These are phyloP conservation scores for Verticillium zaregamsianum DNA, from an alignment of 2,329 filamentous ascomycete species.

Conservation along the genomic window DNA sequence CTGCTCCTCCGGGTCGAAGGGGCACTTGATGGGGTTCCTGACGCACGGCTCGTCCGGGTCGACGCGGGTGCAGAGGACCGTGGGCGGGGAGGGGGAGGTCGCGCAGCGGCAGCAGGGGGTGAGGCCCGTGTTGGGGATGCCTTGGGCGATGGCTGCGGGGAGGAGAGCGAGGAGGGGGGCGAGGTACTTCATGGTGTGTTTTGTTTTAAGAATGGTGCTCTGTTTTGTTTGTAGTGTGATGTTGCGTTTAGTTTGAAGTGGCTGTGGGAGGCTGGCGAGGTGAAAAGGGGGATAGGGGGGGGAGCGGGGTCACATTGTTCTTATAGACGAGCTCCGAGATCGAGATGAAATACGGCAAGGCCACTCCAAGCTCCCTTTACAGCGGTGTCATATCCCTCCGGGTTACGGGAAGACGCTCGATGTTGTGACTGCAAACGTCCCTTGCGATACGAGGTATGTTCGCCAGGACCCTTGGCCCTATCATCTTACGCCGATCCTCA, in stretches of 20 bases:
- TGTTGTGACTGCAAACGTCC: no score
- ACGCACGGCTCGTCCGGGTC: conserved; percentile 14
- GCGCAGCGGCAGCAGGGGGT: conserved; percentile 20
- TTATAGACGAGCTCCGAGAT: neutral
- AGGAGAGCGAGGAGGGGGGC: neutral
- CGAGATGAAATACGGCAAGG: no score
- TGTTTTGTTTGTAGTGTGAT: neutral
- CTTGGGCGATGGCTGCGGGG: neutral
- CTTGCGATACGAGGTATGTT: no score
- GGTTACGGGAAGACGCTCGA: no score
- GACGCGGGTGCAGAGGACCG: conserved; percentile 19
- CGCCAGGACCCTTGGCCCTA: no score
- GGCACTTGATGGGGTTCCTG: conserved; percentile 11
- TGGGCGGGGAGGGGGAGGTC: conserved; percentile 9
- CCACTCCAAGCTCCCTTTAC: no score
- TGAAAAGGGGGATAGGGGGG: neutral
- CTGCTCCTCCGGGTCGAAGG: conserved; percentile 14
- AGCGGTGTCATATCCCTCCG: no score
- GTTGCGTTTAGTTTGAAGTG: neutral
- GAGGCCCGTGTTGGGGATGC: conserved; percentile 14
- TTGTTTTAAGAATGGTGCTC: no score
- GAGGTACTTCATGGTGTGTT: neutral
- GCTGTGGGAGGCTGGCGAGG: neutral
- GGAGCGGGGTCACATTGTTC: neutral
- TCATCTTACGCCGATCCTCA: no score